Base-by-base conservation (phyloP, 2,329 filamentous ascomycete genomes). In the Chaetomiaceae sp. region DNA sequence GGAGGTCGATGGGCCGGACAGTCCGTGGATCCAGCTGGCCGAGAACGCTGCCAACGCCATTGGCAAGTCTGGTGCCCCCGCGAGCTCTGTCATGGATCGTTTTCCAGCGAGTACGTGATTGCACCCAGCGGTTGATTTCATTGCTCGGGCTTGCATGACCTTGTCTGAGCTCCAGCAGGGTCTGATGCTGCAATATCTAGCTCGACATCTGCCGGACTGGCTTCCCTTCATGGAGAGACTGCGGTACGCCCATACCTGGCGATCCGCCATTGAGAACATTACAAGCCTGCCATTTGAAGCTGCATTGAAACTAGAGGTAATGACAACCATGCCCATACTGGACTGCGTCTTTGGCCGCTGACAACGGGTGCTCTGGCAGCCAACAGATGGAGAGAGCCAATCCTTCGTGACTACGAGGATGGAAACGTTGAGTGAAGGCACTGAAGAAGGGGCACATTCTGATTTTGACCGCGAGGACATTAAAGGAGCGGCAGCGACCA, bases 401-500 rank as follows among this genome's bases (percentile, higher is more conserved):
- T 56, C 52, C 19, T 59, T 60, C 15, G 54, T 52, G 10, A 52
- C 55, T 24, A 43, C 47, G 9, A 37, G 50, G 10, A 46, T 57
- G n/a, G 15, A 41, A 2, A 45, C 49, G 19, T 45, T 43, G 43
- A n/a, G 40, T 8, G 20, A 38, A 12, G 52, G 53, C 19, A 17
- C 24, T 2, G 22, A 43, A 12, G 39, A 46, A 1, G 45, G 47
- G 1, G 12, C 47, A 2, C 24, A 42, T 9, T 54, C 56, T 11
- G 49, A 50, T 3, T 60, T 59, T 27, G 42, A 36, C 17, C 42
- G 60, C 9, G 55, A 60, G 12, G 59, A 61, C 42, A 61, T 62
- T 47, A 58, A 59, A 30, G 59, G 59, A 3, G 57, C 58, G 6
- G 54, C 60, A 2, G 59, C 58, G 3, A 58, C 60, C 1, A 56